Evolutionary conservation across 2,329 filamentous ascomycete species (phyloP), one percentile per base, ranked within the genome.

Genomic region (Penicillium sp.): DNA sequence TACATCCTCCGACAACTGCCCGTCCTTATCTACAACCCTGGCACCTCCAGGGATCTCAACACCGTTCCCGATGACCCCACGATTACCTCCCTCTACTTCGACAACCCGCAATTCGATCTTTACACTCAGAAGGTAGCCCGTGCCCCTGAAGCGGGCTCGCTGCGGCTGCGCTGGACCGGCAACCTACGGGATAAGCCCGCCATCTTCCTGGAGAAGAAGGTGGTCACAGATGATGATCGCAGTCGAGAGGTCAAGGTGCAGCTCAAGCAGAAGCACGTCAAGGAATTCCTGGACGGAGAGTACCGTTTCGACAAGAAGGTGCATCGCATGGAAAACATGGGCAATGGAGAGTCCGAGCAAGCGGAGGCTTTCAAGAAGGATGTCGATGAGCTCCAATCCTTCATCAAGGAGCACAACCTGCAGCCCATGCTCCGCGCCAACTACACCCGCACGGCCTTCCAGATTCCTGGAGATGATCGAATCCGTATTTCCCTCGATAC

Each of bases 51-150:
- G 70, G 80, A 93, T 58, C 79, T 87, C 38, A 88, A 95, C 61
- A 82, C 82, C 40, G 82, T 79, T 53, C 81, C 89, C 57, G 75
- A 77, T 41, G 91, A 97, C 62, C 93, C 93, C 6, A 87, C 87
- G 43, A 87, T 97, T 58, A 97, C 90, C 15, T 96, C 90, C 24
- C 81, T 98, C 35, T 98, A 98, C 72, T 95, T 97, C 63, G 93
- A 98, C 69, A 95, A 83, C 65, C 77, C 81, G 35, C 83, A 84
- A 57, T 97, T 98, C 68, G 80, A 85, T 13, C 77, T 97, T 8
- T 98, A 97, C 70, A 81, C 80, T 15, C 80, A 85, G 61, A 97
- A 97, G 72, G 83, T 96, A 21, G 83, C 86, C 53, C 81, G 84
- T 55, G 77, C 83, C 53, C 76, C 81, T 1, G 83, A 88, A 62